Conservation (phyloP, 2,329 filamentous ascomycete genomes). For the Talaromyces sp. region DNA sequence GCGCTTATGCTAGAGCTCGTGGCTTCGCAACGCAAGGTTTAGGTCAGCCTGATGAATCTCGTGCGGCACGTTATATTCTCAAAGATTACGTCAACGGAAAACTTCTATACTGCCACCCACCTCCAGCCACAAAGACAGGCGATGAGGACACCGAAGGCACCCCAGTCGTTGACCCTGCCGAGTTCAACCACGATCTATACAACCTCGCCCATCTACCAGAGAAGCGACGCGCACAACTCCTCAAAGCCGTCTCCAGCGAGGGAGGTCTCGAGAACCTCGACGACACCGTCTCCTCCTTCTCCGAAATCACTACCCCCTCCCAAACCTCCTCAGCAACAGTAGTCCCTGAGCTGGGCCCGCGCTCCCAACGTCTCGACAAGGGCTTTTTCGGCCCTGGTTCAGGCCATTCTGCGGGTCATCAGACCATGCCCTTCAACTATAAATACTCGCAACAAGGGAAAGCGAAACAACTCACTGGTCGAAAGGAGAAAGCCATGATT, state of each 20-base stretch:
- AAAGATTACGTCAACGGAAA: constrained; percentile 99
- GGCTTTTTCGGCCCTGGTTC: constrained; percentile 76
- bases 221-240: constrained; percentile 65
- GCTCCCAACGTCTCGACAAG: constrained; percentile 75
- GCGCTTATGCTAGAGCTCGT: constrained; percentile 80
- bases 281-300: not conserved
- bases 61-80: constrained; percentile 81
- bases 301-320: constrained; percentile 21
- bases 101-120: constrained; percentile 85
- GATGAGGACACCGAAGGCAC: constrained; percentile 43
- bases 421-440: constrained; percentile 81
- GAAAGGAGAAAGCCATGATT: constrained; percentile 74
- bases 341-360: constrained; percentile 58
- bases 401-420: constrained; percentile 57
- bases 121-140: constrained; percentile 51
- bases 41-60: constrained; percentile 88
- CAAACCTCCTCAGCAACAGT: constrained; percentile 24
- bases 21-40: constrained; percentile 87
- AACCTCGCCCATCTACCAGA: constrained; percentile 75
- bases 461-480: constrained; percentile 74
- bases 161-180: constrained; percentile 58
- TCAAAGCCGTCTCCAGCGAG: constrained; percentile 42
- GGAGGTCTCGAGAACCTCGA: constrained; percentile 27
- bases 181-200: constrained; percentile 90
- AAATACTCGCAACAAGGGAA: constrained; percentile 81